phyloP scores from a whole-genome alignment of 805 yeast species.

The Metschnikowia drakensbergensis region DNA sequence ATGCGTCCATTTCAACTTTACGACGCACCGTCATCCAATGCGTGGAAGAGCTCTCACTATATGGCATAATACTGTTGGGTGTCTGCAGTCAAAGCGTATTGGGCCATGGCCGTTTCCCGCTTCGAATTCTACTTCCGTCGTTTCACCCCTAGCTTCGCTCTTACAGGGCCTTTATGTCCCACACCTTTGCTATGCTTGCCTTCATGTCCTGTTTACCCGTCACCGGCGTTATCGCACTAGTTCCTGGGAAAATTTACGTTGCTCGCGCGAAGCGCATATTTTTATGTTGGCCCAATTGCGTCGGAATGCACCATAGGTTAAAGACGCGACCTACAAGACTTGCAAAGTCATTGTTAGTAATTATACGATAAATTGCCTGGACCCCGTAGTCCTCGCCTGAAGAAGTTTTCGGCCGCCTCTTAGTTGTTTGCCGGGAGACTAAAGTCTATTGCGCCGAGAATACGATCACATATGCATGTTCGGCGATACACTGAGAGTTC shows the following conservation, averaged over 20 bases:
- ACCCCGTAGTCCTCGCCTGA: too few relatives aligned
- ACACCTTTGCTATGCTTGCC: neutral
- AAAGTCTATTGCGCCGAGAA: neutral
- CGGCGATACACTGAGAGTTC: slow-evolving; percentile 1
- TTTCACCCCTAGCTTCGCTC: too few relatives aligned
- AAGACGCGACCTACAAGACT: slow-evolving; percentile 1
- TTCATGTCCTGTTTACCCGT: neutral
- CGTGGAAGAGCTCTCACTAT: neutral
- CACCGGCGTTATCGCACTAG: slow-evolving; percentile 2
- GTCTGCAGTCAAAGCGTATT: neutral
- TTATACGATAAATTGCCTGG: neutral
- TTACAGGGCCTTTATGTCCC: neutral
- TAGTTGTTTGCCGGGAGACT: neutral
- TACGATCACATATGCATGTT: neutral
- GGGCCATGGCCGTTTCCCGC: too few relatives aligned
- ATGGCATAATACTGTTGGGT: too few relatives aligned
- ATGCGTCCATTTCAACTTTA: slow-evolving; percentile 3
- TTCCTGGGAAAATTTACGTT: slow-evolving; percentile 5
- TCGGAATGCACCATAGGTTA: neutral
- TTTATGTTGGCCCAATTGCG: slow-evolving; percentile 5
- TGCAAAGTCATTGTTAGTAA: neutral
- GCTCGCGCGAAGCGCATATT: slow-evolving; percentile 2
- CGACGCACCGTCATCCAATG: slow-evolving; percentile 3
- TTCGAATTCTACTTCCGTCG: too few relatives aligned
- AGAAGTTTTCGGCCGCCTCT: too few relatives aligned